Evolutionary conservation across 345 rosid species (phyloP).

Genomic region (Eutrema heterophyllum): DNA sequence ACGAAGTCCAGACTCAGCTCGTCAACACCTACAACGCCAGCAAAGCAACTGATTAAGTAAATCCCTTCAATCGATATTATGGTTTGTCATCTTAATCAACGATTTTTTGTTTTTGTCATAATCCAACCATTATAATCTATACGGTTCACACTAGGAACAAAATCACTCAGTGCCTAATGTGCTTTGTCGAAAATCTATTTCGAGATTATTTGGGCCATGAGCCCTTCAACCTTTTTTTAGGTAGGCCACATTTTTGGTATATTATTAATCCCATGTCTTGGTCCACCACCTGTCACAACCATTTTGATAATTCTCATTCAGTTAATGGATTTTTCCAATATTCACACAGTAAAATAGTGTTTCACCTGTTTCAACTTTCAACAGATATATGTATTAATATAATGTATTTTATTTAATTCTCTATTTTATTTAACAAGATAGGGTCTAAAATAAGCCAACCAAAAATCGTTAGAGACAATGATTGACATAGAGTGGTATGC

Average conservation of each 20-base stretch:
- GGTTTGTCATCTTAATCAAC: not conserved
- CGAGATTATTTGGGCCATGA: not conserved
- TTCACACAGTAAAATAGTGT: not conserved
- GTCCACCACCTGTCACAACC: no score
- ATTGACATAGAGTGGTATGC: conserved; percentile 23
- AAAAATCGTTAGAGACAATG: conserved; percentile 17
- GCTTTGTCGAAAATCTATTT: not conserved
- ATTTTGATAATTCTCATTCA: no score
- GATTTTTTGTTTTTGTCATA: not conserved
- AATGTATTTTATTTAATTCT: no score
- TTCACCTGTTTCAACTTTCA: not conserved
- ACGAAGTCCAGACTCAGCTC: conserved; percentile 80
- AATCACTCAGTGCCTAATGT: not conserved
- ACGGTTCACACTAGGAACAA: conserved; percentile 5
- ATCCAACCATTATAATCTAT: conserved; percentile 12
- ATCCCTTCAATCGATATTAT: not conserved
- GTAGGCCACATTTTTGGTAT: not conserved
- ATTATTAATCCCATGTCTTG: not conserved
- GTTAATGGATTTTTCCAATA: not conserved
- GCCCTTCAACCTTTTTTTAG: not conserved
- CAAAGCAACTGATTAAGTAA: conserved; percentile 38
- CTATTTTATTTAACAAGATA: not conserved
- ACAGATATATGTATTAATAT: not conserved
- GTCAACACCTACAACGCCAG: conserved; percentile 67
- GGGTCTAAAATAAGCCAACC: conserved; percentile 22